Conservation (phyloP, 345 rosid genomes). For the Trapa bicornis region DNA sequence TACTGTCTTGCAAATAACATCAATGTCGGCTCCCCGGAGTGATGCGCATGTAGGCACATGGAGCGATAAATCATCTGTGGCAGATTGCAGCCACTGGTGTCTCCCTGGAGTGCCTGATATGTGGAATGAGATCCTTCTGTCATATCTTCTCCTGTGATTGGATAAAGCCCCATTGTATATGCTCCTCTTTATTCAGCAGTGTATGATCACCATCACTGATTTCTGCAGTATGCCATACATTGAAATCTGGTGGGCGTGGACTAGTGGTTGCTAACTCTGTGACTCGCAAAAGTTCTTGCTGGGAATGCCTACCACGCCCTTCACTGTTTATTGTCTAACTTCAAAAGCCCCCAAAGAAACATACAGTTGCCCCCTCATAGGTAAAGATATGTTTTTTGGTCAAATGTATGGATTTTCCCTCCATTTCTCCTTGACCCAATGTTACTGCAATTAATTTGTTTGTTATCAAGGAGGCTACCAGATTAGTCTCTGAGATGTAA, state of each 20-base stretch:
- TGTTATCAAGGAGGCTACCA: neutral
- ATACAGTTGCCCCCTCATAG: neutral
- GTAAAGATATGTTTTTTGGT: neutral
- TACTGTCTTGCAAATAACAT: constrained; percentile 49
- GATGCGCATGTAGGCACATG: constrained; percentile 83
- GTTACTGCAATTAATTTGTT: constrained; percentile 4
- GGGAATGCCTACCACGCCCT: neutral
- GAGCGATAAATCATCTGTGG: constrained; percentile 50
- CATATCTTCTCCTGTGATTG: constrained; percentile 19
- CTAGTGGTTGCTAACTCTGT: neutral
- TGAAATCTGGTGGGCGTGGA: neutral
- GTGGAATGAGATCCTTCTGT: constrained; percentile 76
- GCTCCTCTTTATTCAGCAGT: neutral
- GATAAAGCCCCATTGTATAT: neutral
- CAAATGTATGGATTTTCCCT: neutral
- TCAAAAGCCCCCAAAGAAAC: neutral
- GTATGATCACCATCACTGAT: neutral
- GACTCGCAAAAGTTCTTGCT: neutral
- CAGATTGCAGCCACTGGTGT: constrained; percentile 98
- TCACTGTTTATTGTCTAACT: neutral
- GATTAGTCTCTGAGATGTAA: constrained; percentile 3
- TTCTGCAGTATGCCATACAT: neutral
- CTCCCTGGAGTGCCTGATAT: constrained; percentile 81
- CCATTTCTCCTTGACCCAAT: neutral
- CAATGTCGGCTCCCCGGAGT: constrained; percentile 66